Conservation (phyloP, 768 basidiomycete genomes). For the Hygrocybe coccinea region DNA sequence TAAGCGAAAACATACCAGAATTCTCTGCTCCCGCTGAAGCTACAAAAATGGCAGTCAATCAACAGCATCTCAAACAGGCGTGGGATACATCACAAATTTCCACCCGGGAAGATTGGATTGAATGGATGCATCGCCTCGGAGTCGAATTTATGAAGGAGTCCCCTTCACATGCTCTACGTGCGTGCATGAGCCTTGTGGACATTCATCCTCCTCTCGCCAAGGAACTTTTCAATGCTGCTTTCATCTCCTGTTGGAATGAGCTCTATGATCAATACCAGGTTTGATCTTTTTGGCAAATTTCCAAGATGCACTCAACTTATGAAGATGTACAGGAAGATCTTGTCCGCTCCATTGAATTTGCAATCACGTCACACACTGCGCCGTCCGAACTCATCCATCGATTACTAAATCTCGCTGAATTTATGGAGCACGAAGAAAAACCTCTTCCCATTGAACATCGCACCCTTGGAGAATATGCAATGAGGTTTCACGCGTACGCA, state of each 20-base stretch:
- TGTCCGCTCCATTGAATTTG: slow-evolving; percentile 81
- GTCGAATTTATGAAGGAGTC: slow-evolving; percentile 98
- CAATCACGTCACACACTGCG: slow-evolving; percentile 70
- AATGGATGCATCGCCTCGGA: slow-evolving; percentile 91
- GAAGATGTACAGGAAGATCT: slow-evolving; percentile 72
- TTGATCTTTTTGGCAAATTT: slow-evolving; percentile 15
- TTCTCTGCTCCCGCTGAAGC: slow-evolving; percentile 82
- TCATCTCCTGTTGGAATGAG: slow-evolving; percentile 95
- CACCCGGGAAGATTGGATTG: slow-evolving; percentile 85
- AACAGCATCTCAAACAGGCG: slow-evolving; percentile 93
- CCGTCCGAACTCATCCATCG: slow-evolving; percentile 89
- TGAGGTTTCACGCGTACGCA: slow-evolving; percentile 90
- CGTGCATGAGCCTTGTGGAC: slow-evolving; percentile 91
- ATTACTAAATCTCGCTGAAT: slow-evolving; percentile 90
- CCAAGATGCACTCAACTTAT: slow-evolving; percentile 4
- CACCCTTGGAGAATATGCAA: slow-evolving; percentile 88
- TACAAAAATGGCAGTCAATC: slow-evolving; percentile 88
- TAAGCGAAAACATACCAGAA: slow-evolving; percentile 61
- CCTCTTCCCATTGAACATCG: slow-evolving; percentile 89
- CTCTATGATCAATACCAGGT: slow-evolving; percentile 97
- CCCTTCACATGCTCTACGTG: slow-evolving; percentile 94
- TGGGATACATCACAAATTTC: slow-evolving; percentile 83
- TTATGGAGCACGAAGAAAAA: slow-evolving; percentile 99
- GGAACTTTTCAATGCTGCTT: slow-evolving; percentile 96
- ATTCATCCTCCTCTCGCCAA: slow-evolving; percentile 86